Conservation (phyloP, 257 asterid genomes). For the Nicotiana paniculata region DNA sequence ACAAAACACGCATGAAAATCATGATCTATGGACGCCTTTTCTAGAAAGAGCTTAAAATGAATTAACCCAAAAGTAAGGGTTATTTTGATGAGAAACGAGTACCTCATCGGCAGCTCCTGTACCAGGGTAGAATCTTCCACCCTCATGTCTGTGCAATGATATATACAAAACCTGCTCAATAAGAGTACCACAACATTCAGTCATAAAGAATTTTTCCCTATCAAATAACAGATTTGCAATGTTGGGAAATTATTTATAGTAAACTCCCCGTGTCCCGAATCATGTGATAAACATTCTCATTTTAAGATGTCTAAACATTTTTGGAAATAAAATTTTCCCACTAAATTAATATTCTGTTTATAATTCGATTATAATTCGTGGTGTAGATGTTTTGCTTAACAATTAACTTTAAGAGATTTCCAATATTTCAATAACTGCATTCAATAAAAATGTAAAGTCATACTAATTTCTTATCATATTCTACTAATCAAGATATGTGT, state of each 20-base stretch:
- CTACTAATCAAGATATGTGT: background rate
- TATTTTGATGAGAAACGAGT: background rate
- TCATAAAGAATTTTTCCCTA: background rate
- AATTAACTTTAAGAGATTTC: background rate
- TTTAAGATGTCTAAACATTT: background rate
- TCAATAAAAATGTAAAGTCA: background rate
- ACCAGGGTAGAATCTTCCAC: conserved; percentile 94
- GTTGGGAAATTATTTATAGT: background rate
- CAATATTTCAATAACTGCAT: background rate
- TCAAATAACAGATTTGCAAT: background rate
- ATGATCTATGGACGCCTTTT: background rate
- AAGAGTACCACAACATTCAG: background rate
- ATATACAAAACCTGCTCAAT: conserved; percentile 69
- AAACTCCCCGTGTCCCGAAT: background rate
- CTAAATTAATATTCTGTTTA: background rate
- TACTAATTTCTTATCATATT: background rate
- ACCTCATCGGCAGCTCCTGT: conserved; percentile 98
- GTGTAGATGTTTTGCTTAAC: background rate
- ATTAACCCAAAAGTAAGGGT: background rate
- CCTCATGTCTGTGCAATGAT: conserved; percentile 94
- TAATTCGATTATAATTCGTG: background rate
- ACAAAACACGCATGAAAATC: background rate
- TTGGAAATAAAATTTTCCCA: background rate
- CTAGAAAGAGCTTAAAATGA: background rate
- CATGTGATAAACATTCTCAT: background rate